Conservation (phyloP, 768 basidiomycete species). For the Leucocoprinus birnbaumii region DNA sequence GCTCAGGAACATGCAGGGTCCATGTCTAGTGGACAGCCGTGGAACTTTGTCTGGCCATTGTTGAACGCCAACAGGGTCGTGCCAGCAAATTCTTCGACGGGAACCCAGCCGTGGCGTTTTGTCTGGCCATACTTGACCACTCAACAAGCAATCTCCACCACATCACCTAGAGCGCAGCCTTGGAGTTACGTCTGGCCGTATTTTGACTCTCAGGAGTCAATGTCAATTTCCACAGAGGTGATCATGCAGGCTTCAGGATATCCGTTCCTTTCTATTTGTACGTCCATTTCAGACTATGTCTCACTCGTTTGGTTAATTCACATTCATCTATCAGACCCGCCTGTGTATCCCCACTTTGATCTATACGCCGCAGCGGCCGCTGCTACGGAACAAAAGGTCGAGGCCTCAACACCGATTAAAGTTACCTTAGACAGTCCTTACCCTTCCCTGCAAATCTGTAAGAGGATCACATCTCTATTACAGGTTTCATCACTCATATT, state of each 20-base stretch:
- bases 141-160: background rate
- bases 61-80: too few species aligned
- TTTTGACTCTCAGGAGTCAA: background rate
- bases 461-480: background rate
- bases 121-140: slow-evolving; percentile 16
- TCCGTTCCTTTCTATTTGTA: slow-evolving; percentile 22
- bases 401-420: background rate
- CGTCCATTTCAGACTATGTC: slow-evolving; percentile 4
- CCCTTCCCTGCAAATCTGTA: slow-evolving; percentile 13
- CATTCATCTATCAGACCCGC: slow-evolving; percentile 19
- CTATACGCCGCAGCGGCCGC: slow-evolving; percentile 10
- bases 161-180: background rate
- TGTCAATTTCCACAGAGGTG: background rate
- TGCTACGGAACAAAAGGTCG: background rate
- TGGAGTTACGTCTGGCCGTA: slow-evolving; percentile 20
- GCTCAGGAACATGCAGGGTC: slow-evolving; percentile 6
- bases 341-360: slow-evolving; percentile 16
- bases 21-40: slow-evolving; percentile 5
- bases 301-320: background rate
- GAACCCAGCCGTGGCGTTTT: slow-evolving; percentile 17
- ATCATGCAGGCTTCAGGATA: background rate
- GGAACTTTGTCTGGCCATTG: background rate
- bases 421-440: slow-evolving; percentile 2
- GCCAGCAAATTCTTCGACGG: too few species aligned
- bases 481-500: background rate